Base-by-base conservation (phyloP, 139 green algal species). In the Spirogloea muscicola region DNA sequence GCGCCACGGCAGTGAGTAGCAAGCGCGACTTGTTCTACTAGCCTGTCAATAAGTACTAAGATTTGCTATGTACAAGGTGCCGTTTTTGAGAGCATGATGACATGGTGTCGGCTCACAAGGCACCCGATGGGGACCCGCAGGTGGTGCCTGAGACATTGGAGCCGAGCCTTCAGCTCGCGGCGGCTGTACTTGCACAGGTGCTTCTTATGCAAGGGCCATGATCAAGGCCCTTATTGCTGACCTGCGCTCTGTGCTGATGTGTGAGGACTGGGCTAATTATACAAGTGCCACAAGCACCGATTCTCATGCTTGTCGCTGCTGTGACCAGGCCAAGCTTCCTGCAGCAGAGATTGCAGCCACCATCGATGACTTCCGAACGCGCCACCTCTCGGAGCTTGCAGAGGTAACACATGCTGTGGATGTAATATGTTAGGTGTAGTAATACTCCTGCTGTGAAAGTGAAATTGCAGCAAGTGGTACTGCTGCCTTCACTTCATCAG, bases 111-210 rank as follows among this genome's bases (percentile, higher is more conserved):
- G 21, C 21, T 55, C 46, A 55, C 21, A 55, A 21, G n/a, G n/a
- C 21, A 55, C 21, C 46, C 21, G 46, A 21, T 55, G 46, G 46
- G 46, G 21, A 21, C 41, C 41, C 25, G 9, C 67, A 76, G 67
- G 67, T 98, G 64, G 92, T 98, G 37, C 95, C 95, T 3, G 95
- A 98, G 86, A 96, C 90, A 3, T 82, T 99, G 49, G 95, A 98
- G 84, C 95, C 95, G 0, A 89, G 77, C 25, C 86, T 99, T 76
- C 93, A 97, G 87, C 88, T 99, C 66, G 92, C 91, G 5, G 90
- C 92, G 1, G 91, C 91, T 2, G 88, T 97, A 64, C 86, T 98
- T 55, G 83, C 62, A 10, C 75, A 95, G 82, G 82, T 98, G 41
- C n/a, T n/a, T 21, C 46, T 55, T 21, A 21, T n/a, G n/a, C n/a